Conservation (phyloP, 2,329 filamentous ascomycete species). For the Blumeria graminis region DNA sequence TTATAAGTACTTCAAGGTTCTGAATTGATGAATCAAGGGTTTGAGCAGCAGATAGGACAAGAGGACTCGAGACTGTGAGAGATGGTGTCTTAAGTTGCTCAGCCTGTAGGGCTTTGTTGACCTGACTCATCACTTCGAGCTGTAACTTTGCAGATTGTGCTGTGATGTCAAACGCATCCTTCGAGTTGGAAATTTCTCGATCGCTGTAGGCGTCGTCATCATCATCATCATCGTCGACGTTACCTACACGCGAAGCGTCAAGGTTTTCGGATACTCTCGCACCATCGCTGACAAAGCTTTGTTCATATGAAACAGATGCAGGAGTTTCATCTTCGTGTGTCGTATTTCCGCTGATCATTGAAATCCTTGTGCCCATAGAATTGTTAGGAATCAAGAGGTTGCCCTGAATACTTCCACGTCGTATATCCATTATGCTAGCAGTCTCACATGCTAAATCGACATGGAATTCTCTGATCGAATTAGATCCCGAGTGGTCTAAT, state of each 20-base stretch:
- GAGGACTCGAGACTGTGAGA: slow-evolving; percentile 50
- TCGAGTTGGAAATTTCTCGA: slow-evolving; percentile 50
- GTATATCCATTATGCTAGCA: slow-evolving; percentile 13
- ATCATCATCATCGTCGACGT: slow-evolving; percentile 36
- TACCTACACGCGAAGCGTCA: slow-evolving; percentile 2
- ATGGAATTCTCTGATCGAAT: slow-evolving; percentile 8
- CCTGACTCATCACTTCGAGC: slow-evolving; percentile 67
- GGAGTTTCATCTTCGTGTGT: slow-evolving; percentile 28
- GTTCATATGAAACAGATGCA: slow-evolving; percentile 28
- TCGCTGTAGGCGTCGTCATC: slow-evolving; percentile 62
- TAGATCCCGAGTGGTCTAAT: slow-evolving; percentile 36
- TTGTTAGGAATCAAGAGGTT: slow-evolving; percentile 8
- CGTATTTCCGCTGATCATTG: slow-evolving; percentile 16
- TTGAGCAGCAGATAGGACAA: slow-evolving; percentile 49
- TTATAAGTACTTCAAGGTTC: slow-evolving; percentile 63
- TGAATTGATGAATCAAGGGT: slow-evolving; percentile 80
- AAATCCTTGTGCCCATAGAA: slow-evolving; percentile 11
- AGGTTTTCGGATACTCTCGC: slow-evolving; percentile 10
- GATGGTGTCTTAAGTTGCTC: slow-evolving; percentile 47
- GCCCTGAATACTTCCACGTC: slow-evolving; percentile 23
- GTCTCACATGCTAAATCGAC: slow-evolving; percentile 9
- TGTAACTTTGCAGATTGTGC: slow-evolving; percentile 86
- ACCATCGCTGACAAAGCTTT: slow-evolving; percentile 22
- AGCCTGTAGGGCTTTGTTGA: slow-evolving; percentile 55
- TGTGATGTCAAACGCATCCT: slow-evolving; percentile 91